Evolutionary conservation across 768 basidiomycete genomes (phyloP).

Genomic region (Chalciporus piperatus): DNA sequence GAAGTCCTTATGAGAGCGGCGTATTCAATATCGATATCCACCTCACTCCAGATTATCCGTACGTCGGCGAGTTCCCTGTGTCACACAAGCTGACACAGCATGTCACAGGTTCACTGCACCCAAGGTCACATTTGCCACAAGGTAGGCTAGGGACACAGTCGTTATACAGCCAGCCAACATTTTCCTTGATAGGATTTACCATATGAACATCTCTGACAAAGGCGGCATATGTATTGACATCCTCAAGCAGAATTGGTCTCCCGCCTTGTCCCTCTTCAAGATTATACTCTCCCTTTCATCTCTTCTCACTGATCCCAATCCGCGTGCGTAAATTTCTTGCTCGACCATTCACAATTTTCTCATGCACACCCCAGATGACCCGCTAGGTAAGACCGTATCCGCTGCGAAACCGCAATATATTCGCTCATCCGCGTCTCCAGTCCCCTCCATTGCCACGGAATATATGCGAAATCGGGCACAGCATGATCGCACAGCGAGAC

Average conservation of each 20-base stretch:
- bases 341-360: conserved; percentile 6
- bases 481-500: conserved; percentile 75
- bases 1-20: conserved; percentile 80
- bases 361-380: conserved; percentile 50
- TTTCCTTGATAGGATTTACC: conserved; percentile 63
- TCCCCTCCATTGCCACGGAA: conserved; percentile 70
- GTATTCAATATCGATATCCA: conserved; percentile 65
- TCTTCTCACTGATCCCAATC: conserved; percentile 91
- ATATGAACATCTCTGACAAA: conserved; percentile 84
- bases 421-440: conserved; percentile 31
- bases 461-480: conserved; percentile 61
- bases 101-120: conserved; percentile 70
- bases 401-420: background rate
- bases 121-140: conserved; percentile 69
- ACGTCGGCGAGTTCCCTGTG: background rate
- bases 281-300: conserved; percentile 92
- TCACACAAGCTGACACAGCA: background rate
- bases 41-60: conserved; percentile 80
- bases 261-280: conserved; percentile 90
- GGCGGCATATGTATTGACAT: conserved; percentile 87
- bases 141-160: conserved; percentile 39
- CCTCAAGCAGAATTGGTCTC: conserved; percentile 92
- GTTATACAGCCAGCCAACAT: background rate
- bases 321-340: conserved; percentile 50
- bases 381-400: conserved; percentile 49